Percentiles rank a stretch among this genome's conserved stretches.
Conservation (phyloP, 106 monocot species). For the Dioscorea alata region DNA sequence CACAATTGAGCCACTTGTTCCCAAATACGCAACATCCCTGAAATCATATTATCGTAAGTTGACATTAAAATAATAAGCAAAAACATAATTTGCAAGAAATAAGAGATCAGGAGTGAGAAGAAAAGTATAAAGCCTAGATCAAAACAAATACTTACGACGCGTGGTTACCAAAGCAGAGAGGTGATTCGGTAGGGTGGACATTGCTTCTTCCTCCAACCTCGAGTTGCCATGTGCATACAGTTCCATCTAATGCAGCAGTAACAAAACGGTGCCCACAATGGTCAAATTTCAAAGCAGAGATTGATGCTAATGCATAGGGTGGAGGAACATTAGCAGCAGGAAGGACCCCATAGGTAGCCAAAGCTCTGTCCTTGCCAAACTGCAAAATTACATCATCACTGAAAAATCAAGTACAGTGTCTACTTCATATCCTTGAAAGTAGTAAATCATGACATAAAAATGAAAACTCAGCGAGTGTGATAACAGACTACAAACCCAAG, state of each 20-base stretch:
- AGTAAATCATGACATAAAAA: no score
- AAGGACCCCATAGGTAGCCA: constrained; percentile 86
- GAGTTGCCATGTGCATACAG: constrained; percentile 91
- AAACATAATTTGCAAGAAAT: not conserved
- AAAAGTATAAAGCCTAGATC: not conserved
- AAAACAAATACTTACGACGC: constrained; percentile 62
- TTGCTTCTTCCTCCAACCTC: constrained; percentile 90
- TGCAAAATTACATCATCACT: constrained; percentile 28
- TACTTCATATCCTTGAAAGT: no score
- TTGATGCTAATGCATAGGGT: constrained; percentile 72
- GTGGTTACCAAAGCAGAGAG: constrained; percentile 69
- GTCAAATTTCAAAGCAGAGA: constrained; percentile 82
- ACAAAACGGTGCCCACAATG: constrained; percentile 88
- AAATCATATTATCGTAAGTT: constrained; percentile 4
- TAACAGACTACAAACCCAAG: no score
- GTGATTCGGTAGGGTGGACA: constrained; percentile 77
- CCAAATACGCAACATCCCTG: constrained; percentile 79
- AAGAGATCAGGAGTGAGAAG: not conserved
- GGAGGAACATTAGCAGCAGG: constrained; percentile 71
- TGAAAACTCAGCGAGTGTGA: no score
- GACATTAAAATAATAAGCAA: no score
- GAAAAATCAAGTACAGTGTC: not conserved
- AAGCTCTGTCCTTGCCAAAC: constrained; percentile 89
- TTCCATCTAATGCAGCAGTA: constrained; percentile 83
- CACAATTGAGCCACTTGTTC: constrained; percentile 81